Percentiles rank a stretch among this genome's conserved stretches.
phyloP scores from a whole-genome alignment of 2,329 filamentous ascomycete genomes.

The Colletotrichum lini region DNA sequence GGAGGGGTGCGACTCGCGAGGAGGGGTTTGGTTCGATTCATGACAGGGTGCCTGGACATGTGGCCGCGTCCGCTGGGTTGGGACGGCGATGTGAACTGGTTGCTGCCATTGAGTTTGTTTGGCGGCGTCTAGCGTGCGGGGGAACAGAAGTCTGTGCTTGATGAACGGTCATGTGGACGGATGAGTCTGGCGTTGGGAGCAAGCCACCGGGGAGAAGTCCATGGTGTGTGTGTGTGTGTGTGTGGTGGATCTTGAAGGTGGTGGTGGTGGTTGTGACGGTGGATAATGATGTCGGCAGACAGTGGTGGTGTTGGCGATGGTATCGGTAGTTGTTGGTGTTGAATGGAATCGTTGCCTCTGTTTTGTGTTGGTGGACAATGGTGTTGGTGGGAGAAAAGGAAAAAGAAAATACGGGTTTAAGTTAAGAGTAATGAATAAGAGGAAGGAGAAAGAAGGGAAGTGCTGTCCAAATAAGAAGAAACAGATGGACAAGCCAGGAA shows the following conservation, averaged over 20 bases:
- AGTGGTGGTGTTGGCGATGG: not conserved
- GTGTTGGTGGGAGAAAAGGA: not conserved
- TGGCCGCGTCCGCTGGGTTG: constrained; percentile 6
- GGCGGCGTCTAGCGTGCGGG: constrained; percentile 14
- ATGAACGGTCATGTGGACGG: constrained; percentile 14
- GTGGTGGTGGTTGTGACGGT: not conserved
- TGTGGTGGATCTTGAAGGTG: too few relatives aligned
- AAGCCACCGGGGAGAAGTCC: constrained; percentile 25
- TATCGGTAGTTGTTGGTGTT: not conserved
- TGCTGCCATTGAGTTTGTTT: constrained; percentile 24
- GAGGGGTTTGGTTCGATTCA: not conserved
- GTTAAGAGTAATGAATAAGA: not conserved
- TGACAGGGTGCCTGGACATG: constrained; percentile 8
- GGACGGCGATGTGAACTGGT: constrained; percentile 10
- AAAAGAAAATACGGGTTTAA: not conserved
- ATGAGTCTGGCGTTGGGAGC: not conserved
- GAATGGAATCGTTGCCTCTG: too few relatives aligned
- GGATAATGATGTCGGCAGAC: not conserved
- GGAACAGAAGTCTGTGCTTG: constrained; percentile 7
- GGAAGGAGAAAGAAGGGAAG: not conserved
- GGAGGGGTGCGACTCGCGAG: not conserved
- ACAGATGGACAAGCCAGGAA: too few relatives aligned
- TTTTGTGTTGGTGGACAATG: too few relatives aligned
- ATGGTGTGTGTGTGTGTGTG: too few relatives aligned
- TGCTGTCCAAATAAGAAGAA: not conserved